Conservation (phyloP, 2,329 filamentous ascomycete species). For the Didymosphaeria variabile region DNA sequence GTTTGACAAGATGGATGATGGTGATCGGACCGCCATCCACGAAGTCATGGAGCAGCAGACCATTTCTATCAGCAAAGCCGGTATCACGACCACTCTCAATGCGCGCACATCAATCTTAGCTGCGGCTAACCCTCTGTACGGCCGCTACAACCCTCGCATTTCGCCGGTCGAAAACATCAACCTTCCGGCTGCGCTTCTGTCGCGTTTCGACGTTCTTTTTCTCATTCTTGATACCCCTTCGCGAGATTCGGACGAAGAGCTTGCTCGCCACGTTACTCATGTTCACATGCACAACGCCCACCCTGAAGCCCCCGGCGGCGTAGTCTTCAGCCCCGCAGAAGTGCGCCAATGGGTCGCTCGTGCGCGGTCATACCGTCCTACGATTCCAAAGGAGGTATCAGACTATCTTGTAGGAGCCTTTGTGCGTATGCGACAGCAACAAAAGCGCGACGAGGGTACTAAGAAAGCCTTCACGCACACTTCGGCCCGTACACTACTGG, state of each 20-base stretch:
- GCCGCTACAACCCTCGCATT: conserved; percentile 96
- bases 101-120: conserved; percentile 95
- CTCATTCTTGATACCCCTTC: conserved; percentile 93
- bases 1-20: conserved; percentile 90
- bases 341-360: conserved; percentile 96
- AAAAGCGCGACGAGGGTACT: conserved; percentile 88
- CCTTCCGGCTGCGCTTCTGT: conserved; percentile 93
- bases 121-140: conserved; percentile 95
- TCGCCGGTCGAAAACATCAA: conserved; percentile 99
- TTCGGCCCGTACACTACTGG: conserved; percentile 90
- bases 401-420: conserved; percentile 99
- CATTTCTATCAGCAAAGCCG: conserved; percentile 87
- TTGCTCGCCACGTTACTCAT: conserved; percentile 93
- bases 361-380: conserved; percentile 86
- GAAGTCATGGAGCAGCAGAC: conserved; percentile 92
- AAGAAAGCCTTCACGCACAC: conserved; percentile 95
- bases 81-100: conserved; percentile 96
- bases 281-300: conserved; percentile 98
- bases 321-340: conserved; percentile 92
- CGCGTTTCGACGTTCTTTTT: conserved; percentile 97
- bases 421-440: conserved; percentile 89
- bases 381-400: conserved; percentile 82
- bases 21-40: conserved; percentile 82
- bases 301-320: conserved; percentile 71
- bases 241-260: conserved; percentile 88